Evolutionary conservation across 306 rosid species (phyloP), one percentile per base, ranked within the genome.

Genomic region (Acacia crassicarpa): DNA sequence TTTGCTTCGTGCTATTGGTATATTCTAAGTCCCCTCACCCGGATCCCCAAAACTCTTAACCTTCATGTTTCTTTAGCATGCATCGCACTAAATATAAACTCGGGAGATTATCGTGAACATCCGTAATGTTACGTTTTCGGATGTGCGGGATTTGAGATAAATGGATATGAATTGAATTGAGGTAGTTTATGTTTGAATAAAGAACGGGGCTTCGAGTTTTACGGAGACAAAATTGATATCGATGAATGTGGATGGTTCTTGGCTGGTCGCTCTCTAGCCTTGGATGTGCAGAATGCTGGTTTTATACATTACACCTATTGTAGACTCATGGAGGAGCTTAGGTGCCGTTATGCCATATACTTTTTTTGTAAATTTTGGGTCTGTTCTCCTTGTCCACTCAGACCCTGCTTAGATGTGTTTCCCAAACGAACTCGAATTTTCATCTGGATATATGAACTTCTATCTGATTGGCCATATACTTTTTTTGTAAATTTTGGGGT

Each of bases 11-110:
- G 56, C 51, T 48, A 59, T 43, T 19, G 19, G 13, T 41, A 45
- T 38, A 8, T 8, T 67, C 72, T 38, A 9, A 35, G 23, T 44
- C 68, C 49, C 40, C 8, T 41, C 54, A 33, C 38, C 1, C 82
- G 30, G 84, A 86, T 83, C 84, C 80, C 23, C 45, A 17, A 9
- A 68, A 48, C 33, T 51, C 33, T 6, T 0, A 27, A 41, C 8
- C n/a, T 23, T 12, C 41, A 41, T 45, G 43, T 62, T 25, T 44
- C 13, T 43, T 22, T 22, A 49, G 9, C 61, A 30, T 49, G 23
- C 62, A 27, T 72, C 61, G 61, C 23, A 7, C 40, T 38, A 40
- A 45, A 61, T 20, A 8, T 9, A 14, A 41, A 68, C 32, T 0
- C 23, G 51, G 51, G 75, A 12, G 75, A 70, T 30, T 70, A 44